Base-by-base conservation (phyloP, 805 yeast genomes). In the Debaryomyces prosopidis region DNA sequence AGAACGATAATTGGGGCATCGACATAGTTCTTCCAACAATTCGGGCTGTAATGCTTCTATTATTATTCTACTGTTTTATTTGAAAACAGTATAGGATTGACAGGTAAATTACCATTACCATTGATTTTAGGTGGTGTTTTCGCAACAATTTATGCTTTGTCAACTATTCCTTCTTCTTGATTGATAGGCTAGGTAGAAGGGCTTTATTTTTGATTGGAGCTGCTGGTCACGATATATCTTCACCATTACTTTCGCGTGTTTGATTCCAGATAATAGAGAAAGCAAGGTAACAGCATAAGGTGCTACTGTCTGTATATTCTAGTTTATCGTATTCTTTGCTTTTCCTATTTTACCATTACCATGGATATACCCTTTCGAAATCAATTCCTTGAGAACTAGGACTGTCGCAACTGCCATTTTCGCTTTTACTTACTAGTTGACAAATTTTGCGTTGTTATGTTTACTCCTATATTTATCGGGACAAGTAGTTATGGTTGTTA, bases 371-470 rank as follows among this genome's bases (percentile, higher is more conserved):
- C 68, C 69, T 26, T 66, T 71, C 15, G 73, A 67, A 55, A 56
- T 66, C 40, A 57, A 61, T 57, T 70, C 71, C 12, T 57, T 67
- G 59, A 60, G 67, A 52, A 63, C 66, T 37, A 65, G 73, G 63
- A 60, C 71, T 19, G 60, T 57, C 23, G 71, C 68, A 45, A 54
- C 65, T 10, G 69, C 69, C 33, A 48, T 67, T 19, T 63, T 68
- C 28, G 64, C 69, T 16, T 63, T 65, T 52, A 54, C 68, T 41
- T 66, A 67, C 56, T 68, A 71, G 73, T 46, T 65, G 43, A 54
- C 58, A 48, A 68, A 66, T 53, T 68, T 68, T 51, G 66, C 62
- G 66, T 68, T 41, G 73, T 66, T 40, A 65, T 65, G 66, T 64
- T 67, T 48, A 66, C 71, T 62, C 73, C 48, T 47, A 59, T 46